phyloP scores from a whole-genome alignment of 2,329 filamentous ascomycete genomes.

The Claviceps digitariae region DNA sequence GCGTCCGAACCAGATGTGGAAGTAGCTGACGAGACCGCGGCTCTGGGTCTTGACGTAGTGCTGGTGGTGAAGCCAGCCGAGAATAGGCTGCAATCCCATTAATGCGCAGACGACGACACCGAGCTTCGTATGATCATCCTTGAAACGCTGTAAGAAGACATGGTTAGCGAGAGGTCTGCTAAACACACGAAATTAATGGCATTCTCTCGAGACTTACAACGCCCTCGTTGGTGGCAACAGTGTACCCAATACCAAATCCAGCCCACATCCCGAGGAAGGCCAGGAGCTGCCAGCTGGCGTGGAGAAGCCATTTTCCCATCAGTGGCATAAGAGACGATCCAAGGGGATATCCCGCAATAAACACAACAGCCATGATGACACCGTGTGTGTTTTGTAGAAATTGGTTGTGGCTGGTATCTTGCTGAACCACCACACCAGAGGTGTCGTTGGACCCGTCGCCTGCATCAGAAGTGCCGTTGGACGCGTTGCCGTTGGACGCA shows the following conservation, averaged over 20 bases:
- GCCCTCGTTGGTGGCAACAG: conserved; percentile 25
- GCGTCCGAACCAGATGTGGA: conserved; percentile 51
- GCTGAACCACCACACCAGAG: not conserved
- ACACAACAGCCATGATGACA: conserved; percentile 47
- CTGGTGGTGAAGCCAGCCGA: conserved; percentile 44
- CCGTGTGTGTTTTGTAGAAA: conserved; percentile 35
- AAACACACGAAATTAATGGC: not conserved
- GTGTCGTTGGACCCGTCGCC: not conserved
- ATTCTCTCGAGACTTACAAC: conserved; percentile 24
- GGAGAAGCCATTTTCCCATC: conserved; percentile 42
- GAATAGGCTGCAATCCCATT: conserved; percentile 42
- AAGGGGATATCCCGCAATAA: conserved; percentile 44
- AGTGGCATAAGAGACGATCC: conserved; percentile 48
- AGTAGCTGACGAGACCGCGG: conserved; percentile 38
- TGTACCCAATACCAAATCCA: conserved; percentile 44
- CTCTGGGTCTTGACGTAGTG: conserved; percentile 33
- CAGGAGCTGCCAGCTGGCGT: conserved; percentile 41
- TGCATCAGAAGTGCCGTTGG: too few relatives aligned
- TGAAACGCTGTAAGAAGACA: conserved; percentile 31
- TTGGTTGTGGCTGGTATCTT: conserved; percentile 8
- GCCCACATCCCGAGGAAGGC: conserved; percentile 44
- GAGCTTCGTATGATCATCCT: conserved; percentile 38
- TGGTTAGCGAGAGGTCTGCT: not conserved
- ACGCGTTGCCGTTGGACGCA: too few relatives aligned
- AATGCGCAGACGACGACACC: conserved; percentile 41